Conservation (phyloP, 352 stramenopile genomes). For the Globisporangium middletonii region DNA sequence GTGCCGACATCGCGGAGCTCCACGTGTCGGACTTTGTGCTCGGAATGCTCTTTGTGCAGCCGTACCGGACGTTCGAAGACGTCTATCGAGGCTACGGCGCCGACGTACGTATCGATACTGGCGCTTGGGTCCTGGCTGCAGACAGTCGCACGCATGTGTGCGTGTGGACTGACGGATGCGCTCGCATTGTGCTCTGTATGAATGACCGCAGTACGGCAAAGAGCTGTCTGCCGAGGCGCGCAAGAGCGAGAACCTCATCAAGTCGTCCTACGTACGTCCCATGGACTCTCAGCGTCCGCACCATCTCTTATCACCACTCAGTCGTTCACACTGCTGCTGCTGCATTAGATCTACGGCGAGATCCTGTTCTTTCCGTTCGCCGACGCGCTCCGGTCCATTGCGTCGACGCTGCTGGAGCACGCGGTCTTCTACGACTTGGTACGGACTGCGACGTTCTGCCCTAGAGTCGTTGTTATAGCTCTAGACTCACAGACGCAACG, state of each 20-base stretch:
- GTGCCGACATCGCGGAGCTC: constrained; percentile 67
- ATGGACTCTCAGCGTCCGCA: background rate
- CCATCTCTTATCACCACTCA: background rate
- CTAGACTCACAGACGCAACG: background rate
- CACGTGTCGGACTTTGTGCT: constrained; percentile 78
- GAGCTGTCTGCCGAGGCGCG: constrained; percentile 75
- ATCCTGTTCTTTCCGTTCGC: constrained; percentile 85
- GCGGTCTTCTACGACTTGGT: constrained; percentile 84
- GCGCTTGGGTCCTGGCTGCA: background rate
- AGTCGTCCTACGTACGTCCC: constrained; percentile 61
- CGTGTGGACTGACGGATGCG: too few relatives aligned
- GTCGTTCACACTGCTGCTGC: background rate
- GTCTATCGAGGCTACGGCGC: constrained; percentile 58
- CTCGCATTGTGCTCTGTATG: constrained; percentile 1
- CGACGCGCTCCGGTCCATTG: constrained; percentile 59
- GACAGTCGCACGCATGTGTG: background rate
- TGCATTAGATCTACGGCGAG: constrained; percentile 70
- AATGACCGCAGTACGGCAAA: constrained; percentile 62
- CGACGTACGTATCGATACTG: constrained; percentile 26
- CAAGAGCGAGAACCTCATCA: constrained; percentile 73
- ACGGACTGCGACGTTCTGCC: background rate
- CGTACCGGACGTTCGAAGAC: constrained; percentile 55
- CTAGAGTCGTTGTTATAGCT: background rate
- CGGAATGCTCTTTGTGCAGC: constrained; percentile 71
- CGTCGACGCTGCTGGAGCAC: constrained; percentile 54